phyloP scores from a whole-genome alignment of 257 asterid genomes.

The Prunella vulgaris region DNA sequence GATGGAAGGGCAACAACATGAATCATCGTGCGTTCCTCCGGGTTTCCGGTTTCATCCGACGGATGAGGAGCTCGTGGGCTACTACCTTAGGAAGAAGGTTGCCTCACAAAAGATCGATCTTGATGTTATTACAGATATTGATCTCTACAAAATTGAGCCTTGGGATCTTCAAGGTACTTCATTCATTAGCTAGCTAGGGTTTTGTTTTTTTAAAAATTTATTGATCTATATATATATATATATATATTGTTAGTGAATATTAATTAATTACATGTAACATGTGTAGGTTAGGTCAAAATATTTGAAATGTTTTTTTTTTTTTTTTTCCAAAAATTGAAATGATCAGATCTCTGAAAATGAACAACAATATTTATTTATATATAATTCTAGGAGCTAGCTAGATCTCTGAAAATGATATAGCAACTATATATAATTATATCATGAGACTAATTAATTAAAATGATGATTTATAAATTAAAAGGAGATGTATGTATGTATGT shows the following conservation, averaged over 20 bases:
- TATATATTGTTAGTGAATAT: too few relatives aligned
- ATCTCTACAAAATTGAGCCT: conserved; percentile 52
- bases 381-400: too few relatives aligned
- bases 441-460: too few relatives aligned
- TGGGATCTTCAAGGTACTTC: conserved; percentile 52
- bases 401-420: too few relatives aligned
- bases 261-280: not conserved
- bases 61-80: conserved; percentile 48
- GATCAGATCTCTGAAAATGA: too few relatives aligned
- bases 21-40: conserved; percentile 66
- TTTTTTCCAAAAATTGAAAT: too few relatives aligned
- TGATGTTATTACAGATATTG: conserved; percentile 41
- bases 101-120: conserved; percentile 25
- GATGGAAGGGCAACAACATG: conserved; percentile 41
- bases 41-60: conserved; percentile 58
- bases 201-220: too few relatives aligned
- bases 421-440: too few relatives aligned
- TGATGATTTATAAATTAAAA: too few relatives aligned
- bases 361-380: too few relatives aligned
- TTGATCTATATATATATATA: not conserved
- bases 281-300: not conserved
- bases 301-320: not conserved
- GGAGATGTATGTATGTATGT: too few relatives aligned
- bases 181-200: not conserved
- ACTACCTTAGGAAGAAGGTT: conserved; percentile 43